Conservation (phyloP, 129 eudicot species). For the Helianthus annuus region HanXRQr2.0-SUNRISE NC_035443.2:187735465-187735964, state of each 20-base stretch:
- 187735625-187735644: conserved; percentile 18
- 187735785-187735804: too few species aligned
- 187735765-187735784: too few species aligned
- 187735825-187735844: too few species aligned
- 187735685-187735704: conserved; percentile 8
- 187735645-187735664: background rate
- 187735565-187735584: conserved; percentile 21
- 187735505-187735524: background rate
- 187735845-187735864: too few species aligned
- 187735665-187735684: background rate
- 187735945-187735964: too few species aligned
- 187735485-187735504: too few species aligned
- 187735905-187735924: too few species aligned
- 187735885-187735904: too few species aligned
- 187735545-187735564: conserved; percentile 3
- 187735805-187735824: too few species aligned
- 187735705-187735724: conserved; percentile 9
- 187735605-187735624: background rate
- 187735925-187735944: too few species aligned
- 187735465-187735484: too few species aligned
- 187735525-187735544: conserved; percentile 20
- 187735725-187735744: conserved; percentile 21
- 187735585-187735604: conserved; percentile 2
- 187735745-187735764: background rate
- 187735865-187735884: too few species aligned